phyloP scores from a whole-genome alignment of 2,329 filamentous ascomycete genomes.

The Dothideomycetes sp. region DNA sequence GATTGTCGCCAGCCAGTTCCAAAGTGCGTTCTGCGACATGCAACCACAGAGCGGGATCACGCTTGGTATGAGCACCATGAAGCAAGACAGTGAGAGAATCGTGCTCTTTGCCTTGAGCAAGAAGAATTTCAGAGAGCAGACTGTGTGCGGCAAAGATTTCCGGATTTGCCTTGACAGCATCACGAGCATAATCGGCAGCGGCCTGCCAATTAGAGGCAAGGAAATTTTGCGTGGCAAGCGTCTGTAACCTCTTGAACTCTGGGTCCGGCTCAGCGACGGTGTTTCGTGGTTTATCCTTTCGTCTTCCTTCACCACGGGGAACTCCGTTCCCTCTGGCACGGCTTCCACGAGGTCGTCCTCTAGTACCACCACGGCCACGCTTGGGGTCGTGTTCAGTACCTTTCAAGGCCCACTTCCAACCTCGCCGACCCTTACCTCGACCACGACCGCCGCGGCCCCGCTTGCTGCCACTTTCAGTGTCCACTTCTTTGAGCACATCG shows the following conservation, averaged over 20 bases:
- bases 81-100: conserved; percentile 49
- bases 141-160: conserved; percentile 55
- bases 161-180: conserved; percentile 48
- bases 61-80: conserved; percentile 49
- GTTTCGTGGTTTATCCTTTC: conserved; percentile 36
- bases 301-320: conserved; percentile 15
- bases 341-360: conserved; percentile 11
- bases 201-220: conserved; percentile 52
- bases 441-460: conserved; percentile 14
- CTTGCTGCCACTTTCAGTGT: conserved; percentile 12
- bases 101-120: conserved; percentile 46
- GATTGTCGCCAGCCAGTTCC: conserved; percentile 37
- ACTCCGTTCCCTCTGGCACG: conserved; percentile 10
- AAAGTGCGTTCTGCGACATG: conserved; percentile 48
- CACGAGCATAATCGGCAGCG: conserved; percentile 44
- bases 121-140: conserved; percentile 50
- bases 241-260: conserved; percentile 61
- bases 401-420: conserved; percentile 26
- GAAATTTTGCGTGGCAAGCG: conserved; percentile 59
- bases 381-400: conserved; percentile 25
- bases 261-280: conserved; percentile 52
- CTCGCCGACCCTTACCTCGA: conserved; percentile 19
- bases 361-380: conserved; percentile 3
- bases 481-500: conserved; percentile 12
- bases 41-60: conserved; percentile 48